These are phyloP conservation scores for Deuterostichococcus epilithicus DNA, from an alignment of 139 green algal genomes.

Conservation along the genomic window DNA sequence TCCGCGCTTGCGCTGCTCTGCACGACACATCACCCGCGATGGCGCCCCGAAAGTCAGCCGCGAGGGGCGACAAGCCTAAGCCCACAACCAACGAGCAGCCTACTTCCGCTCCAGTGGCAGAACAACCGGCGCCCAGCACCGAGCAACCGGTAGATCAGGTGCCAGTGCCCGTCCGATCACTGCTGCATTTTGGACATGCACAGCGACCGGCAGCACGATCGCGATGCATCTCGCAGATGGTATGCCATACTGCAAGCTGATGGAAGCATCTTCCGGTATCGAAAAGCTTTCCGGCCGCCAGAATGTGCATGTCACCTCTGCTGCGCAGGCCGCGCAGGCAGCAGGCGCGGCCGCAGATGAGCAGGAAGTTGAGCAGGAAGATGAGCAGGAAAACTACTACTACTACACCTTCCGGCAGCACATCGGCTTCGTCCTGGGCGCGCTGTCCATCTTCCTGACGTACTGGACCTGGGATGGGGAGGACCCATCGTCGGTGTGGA, in stretches of 20 bases:
- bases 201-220: too few relatives aligned
- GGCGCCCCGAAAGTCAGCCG: neutral
- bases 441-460: slow-evolving; percentile 1
- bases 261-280: too few relatives aligned
- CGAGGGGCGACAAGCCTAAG: neutral
- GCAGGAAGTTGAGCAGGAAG: neutral
- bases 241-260: too few relatives aligned
- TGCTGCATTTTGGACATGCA: too few relatives aligned
- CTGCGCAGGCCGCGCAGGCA: neutral
- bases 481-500: neutral
- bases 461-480: neutral
- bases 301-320: too few relatives aligned
- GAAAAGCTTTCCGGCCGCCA: too few relatives aligned
- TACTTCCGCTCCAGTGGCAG: too few relatives aligned
- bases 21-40: neutral
- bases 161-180: too few relatives aligned
- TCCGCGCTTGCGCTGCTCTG: too few relatives aligned
- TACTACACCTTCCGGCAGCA: neutral
- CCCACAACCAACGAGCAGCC: neutral
- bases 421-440: neutral
- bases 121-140: too few relatives aligned
- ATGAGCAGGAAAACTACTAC: neutral
- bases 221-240: too few relatives aligned
- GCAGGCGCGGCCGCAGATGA: neutral
- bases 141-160: neutral